Evolutionary conservation across 129 eudicot genomes (phyloP).

Genomic region (Heracleum sosnowskyi): DNA sequence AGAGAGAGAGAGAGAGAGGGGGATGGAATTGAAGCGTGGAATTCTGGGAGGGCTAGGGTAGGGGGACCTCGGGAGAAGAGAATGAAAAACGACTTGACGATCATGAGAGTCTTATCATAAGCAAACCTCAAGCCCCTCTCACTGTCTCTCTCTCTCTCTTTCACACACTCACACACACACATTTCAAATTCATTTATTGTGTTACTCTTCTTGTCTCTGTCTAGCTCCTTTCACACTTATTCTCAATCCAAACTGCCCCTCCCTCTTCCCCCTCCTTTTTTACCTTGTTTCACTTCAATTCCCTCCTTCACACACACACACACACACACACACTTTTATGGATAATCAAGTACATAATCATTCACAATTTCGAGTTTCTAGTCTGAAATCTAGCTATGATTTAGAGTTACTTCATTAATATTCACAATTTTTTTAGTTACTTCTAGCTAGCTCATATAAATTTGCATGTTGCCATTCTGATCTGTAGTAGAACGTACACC

Average conservation of each 20-base stretch:
- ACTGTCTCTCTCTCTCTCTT: slow-evolving; percentile 9
- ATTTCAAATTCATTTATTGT: slow-evolving; percentile 26
- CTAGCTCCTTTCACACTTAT: slow-evolving; percentile 54
- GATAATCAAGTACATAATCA: slow-evolving; percentile 5
- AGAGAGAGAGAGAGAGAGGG: slow-evolving; percentile 4
- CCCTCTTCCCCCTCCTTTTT: neutral
- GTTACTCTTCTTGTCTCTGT: slow-evolving; percentile 21
- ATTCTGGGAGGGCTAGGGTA: slow-evolving; percentile 24
- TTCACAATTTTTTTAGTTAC: neutral
- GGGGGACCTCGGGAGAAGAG: slow-evolving; percentile 35
- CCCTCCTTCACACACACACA: neutral
- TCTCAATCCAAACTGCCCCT: slow-evolving; percentile 58
- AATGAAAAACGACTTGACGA: slow-evolving; percentile 54
- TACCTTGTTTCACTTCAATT: neutral
- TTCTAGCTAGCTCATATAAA: neutral
- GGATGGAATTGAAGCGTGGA: slow-evolving; percentile 50
- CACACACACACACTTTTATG: neutral
- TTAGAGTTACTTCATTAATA: neutral
- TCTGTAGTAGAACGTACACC: too few relatives aligned
- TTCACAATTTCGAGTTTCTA: neutral
- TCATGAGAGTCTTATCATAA: slow-evolving; percentile 32
- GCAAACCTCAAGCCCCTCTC: slow-evolving; percentile 14
- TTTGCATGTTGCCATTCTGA: too few relatives aligned
- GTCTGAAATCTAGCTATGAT: neutral
- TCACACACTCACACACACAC: slow-evolving; percentile 10